These are phyloP conservation scores for Nemania diffusa DNA, from an alignment of 2,329 filamentous ascomycete genomes.

Conservation along the genomic window DNA sequence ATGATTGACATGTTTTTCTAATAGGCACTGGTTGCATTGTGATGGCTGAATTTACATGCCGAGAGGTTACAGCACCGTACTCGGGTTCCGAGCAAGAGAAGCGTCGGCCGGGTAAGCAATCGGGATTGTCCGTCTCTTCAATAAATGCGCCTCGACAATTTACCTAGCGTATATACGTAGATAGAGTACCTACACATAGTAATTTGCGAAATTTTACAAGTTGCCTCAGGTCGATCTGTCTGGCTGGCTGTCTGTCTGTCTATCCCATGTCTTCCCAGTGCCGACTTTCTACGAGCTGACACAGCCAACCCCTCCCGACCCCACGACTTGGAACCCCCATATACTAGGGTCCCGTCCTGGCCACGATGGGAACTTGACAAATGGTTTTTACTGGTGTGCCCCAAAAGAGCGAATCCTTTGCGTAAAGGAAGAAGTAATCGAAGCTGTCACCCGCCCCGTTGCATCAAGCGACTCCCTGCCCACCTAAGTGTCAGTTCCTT, in stretches of 20 bases:
- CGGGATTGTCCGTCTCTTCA: conserved; percentile 2
- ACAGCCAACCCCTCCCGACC: conserved; percentile 5
- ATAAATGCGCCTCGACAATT: background rate
- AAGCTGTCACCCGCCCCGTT: conserved; percentile 2
- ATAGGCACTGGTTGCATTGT: conserved; percentile 1
- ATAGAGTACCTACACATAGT: too few relatives aligned
- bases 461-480: conserved; percentile 1
- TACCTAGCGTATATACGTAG: background rate
- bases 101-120: conserved; percentile 11
- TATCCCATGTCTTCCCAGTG: background rate
- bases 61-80: conserved; percentile 2
- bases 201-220: background rate
- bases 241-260: background rate
- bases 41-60: conserved; percentile 7
- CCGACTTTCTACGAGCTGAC: background rate
- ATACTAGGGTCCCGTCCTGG: conserved; percentile 13
- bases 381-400: conserved; percentile 15
- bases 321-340: conserved; percentile 22
- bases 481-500: conserved; percentile 4
- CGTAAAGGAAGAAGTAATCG: conserved; percentile 11
- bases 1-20: background rate
- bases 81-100: conserved; percentile 19
- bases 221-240: background rate
- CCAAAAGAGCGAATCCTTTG: conserved; percentile 6
- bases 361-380: conserved; percentile 22